Evolutionary conservation across 2,329 filamentous ascomycete genomes (phyloP).

Genomic region (Ploettnerulaceae sp.): DNA sequence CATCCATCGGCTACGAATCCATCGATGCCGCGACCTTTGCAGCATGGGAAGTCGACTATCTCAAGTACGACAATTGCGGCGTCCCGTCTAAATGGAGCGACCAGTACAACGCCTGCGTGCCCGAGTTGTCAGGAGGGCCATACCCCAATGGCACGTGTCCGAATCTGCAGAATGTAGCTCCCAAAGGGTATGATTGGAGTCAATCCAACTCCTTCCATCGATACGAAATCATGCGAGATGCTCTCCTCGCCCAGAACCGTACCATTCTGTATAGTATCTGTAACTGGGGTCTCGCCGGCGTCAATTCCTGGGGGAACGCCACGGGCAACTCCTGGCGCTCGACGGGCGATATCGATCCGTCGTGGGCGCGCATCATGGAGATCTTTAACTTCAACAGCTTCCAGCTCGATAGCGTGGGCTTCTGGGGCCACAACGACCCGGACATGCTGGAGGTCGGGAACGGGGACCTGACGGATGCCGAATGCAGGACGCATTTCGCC

Average conservation of each 20-base stretch:
- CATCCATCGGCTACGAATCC: slow-evolving; percentile 50
- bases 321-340: slow-evolving; percentile 46
- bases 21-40: slow-evolving; percentile 54
- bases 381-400: slow-evolving; percentile 38
- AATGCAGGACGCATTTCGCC: slow-evolving; percentile 27
- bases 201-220: slow-evolving; percentile 41
- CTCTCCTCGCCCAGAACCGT: slow-evolving; percentile 40
- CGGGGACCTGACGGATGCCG: slow-evolving; percentile 30
- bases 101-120: slow-evolving; percentile 38
- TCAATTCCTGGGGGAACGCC: slow-evolving; percentile 45
- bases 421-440: slow-evolving; percentile 35
- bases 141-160: slow-evolving; percentile 40
- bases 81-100: slow-evolving; percentile 38
- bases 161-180: slow-evolving; percentile 34
- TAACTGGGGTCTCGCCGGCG: slow-evolving; percentile 48
- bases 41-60: slow-evolving; percentile 54
- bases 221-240: slow-evolving; percentile 48
- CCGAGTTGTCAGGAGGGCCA: slow-evolving; percentile 31
- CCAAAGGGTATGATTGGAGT: slow-evolving; percentile 46
- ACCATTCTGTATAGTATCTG: slow-evolving; percentile 49
- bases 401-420: slow-evolving; percentile 34
- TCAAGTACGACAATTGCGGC: slow-evolving; percentile 56
- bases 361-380: slow-evolving; percentile 32
- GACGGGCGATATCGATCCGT: slow-evolving; percentile 39
- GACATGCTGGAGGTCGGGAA: slow-evolving; percentile 35